Base-by-base conservation (phyloP, 2,329 filamentous ascomycete species). In the Stachybotrys chlorohalonatus region DNA sequence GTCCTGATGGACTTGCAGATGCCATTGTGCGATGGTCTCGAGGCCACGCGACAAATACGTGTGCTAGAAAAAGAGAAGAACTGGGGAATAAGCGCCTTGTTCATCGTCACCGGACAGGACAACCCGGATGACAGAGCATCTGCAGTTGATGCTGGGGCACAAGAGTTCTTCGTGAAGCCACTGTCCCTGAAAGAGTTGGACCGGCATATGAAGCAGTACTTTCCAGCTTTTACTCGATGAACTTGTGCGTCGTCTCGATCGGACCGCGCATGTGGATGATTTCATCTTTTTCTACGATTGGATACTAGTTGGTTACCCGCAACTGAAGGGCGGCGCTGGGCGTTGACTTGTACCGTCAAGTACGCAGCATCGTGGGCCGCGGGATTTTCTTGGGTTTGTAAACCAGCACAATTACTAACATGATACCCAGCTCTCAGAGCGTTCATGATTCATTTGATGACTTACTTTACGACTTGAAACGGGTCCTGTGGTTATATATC, bases 1-100 rank as follows among this genome's bases (percentile, higher is more conserved):
- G 57, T 66, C 2, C 56, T 66, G 1, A 66, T 66, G 64, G 64
- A 66, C 16, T 39, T 66, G 0, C 64, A 66, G 49, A 66, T 66
- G 64, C 64, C 64, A 7, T 53, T 66, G 0, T 65, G 64, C 32
- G 64, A 66, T 5, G 64, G 64, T 11, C 58, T 66, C 7, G 60
- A 64, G 17, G 64, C 64, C 11, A 66, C 64, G 0, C 24, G 50
- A 3, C 58, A 64, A 31, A 66, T 66, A 45, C 59, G 64, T 5
- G n/a, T 30, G 1, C 31, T 65, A 16, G 64, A 66, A 51, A 57
- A 58, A 13, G 13, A 55, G 1, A 49, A 57, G 3, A 51, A 49
- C 0, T 63, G 59, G 47, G 51, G 52, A 1, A 31, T 56, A 8
- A 60, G 58, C 32, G 54, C 60, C 32, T 24, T 66, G 3, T 65